phyloP scores from a whole-genome alignment of 2,329 filamentous ascomycete species.

The Neophaeococcomyces aloes region DNA sequence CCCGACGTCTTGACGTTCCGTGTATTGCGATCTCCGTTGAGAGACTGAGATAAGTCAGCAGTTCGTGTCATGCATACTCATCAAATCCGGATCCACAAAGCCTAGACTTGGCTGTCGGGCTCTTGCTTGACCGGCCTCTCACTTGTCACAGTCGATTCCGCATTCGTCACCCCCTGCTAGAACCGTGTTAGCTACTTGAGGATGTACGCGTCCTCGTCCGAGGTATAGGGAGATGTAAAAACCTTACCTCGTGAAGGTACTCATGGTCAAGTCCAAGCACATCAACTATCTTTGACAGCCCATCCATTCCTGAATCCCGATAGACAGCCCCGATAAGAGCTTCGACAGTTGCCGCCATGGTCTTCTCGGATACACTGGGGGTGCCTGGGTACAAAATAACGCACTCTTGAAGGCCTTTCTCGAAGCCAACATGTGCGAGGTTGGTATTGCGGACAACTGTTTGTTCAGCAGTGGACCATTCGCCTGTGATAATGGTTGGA shows the following conservation, averaged over 20 bases:
- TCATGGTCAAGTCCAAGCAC: slow-evolving; percentile 4
- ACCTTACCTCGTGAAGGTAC: not conserved
- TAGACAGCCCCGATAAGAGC: slow-evolving; percentile 29
- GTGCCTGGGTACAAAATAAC: slow-evolving; percentile 10
- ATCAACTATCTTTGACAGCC: not conserved
- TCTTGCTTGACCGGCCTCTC: too few relatives aligned
- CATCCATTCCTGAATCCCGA: slow-evolving; percentile 21
- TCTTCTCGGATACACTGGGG: slow-evolving; percentile 11
- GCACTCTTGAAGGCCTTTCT: slow-evolving; percentile 1
- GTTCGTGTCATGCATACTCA: too few relatives aligned
- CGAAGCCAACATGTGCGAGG: not conserved
- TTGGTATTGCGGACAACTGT: not conserved
- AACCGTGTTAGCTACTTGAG: too few relatives aligned
- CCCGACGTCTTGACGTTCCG: too few relatives aligned
- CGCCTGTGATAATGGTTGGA: not conserved
- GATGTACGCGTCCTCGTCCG: too few relatives aligned
- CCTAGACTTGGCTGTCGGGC: too few relatives aligned
- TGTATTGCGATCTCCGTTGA: too few relatives aligned
- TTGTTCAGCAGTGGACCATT: slow-evolving; percentile 6
- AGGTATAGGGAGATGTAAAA: not conserved
- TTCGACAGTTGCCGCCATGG: slow-evolving; percentile 26
- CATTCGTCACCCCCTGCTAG: too few relatives aligned
- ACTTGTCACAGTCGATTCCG: too few relatives aligned
- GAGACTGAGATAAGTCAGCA: too few relatives aligned
- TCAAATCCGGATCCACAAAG: too few relatives aligned